Percentiles rank a stretch among this genome's conserved stretches.
These are phyloP conservation scores for Diplodia sapinea DNA, from an alignment of 2,329 filamentous ascomycete species.

Conservation along the genomic window DNA sequence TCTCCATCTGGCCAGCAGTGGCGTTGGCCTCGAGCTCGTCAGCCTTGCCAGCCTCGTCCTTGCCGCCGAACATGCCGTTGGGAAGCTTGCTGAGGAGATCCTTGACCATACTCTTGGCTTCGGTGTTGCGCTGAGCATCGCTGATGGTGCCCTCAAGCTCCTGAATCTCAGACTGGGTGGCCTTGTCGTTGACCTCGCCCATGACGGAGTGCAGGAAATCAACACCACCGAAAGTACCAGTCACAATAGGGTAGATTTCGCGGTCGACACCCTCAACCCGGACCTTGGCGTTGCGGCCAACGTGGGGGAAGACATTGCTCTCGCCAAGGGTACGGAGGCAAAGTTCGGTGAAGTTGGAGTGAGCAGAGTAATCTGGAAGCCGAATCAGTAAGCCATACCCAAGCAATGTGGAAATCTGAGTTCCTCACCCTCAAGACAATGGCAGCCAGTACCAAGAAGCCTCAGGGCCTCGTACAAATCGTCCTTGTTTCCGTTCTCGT, in stretches of 20 bases:
- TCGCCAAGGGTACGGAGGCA: conserved; percentile 87
- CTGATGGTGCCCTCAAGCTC: conserved; percentile 84
- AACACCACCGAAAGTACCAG: conserved; percentile 92
- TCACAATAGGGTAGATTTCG: conserved; percentile 80
- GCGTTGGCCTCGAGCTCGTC: conserved; percentile 81
- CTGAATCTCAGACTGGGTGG: conserved; percentile 88
- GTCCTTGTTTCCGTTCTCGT: conserved; percentile 67
- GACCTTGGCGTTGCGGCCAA: conserved; percentile 75
- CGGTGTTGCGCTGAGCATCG: conserved; percentile 63
- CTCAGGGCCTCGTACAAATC: conserved; percentile 88
- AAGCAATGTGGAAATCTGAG: not conserved
- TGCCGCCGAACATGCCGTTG: conserved; percentile 74
- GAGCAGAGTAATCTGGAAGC: conserved; percentile 77
- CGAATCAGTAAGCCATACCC: not conserved
- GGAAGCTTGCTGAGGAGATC: conserved; percentile 83
- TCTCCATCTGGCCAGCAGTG: conserved; percentile 74
- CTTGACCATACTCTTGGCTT: conserved; percentile 76
- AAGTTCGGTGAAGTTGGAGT: conserved; percentile 91
- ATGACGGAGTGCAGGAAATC: conserved; percentile 92
- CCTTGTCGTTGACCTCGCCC: conserved; percentile 80
- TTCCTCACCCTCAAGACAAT: conserved; percentile 76
- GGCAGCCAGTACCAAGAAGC: conserved; percentile 83
- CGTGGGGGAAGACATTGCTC: conserved; percentile 81
- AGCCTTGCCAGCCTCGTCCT: conserved; percentile 73
- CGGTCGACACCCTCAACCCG: conserved; percentile 69